Conservation (phyloP, 2,329 filamentous ascomycete genomes). For the Corinectria fuckeliana region DNA sequence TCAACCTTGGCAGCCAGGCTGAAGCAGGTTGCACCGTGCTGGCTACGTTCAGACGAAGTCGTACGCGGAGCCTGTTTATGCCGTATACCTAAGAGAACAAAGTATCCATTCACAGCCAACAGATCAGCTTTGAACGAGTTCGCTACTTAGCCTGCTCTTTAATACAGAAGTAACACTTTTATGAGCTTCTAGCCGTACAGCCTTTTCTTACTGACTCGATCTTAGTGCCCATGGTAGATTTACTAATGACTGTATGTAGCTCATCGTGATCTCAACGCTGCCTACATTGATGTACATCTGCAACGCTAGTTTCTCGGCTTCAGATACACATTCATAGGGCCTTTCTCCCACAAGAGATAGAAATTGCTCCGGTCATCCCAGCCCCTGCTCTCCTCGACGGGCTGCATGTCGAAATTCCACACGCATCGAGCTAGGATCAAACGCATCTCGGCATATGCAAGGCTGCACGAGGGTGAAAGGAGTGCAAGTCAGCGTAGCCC, state of each 20-base stretch:
- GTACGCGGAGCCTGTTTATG: no score
- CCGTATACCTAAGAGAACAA: no score
- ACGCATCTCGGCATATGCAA: slow-evolving; percentile 5
- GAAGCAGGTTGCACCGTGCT: no score
- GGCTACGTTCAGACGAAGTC: no score
- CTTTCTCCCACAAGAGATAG: slow-evolving; percentile 2
- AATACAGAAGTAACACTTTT: no score
- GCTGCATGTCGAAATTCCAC: slow-evolving; percentile 1
- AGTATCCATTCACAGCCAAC: no score
- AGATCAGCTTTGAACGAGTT: no score
- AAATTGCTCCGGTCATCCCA: background rate
- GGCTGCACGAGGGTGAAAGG: background rate
- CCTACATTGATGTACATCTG: background rate
- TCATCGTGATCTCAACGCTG: background rate
- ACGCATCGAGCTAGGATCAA: background rate
- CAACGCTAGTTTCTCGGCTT: background rate
- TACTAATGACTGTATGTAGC: background rate
- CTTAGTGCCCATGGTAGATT: background rate
- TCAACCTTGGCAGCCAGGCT: no score
- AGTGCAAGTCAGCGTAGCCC: background rate
- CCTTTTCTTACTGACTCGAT: background rate
- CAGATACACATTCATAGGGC: background rate
- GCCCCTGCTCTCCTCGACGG: background rate
- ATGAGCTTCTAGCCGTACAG: no score
- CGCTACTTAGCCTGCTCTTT: no score